These are phyloP conservation scores for Raddia guianensis DNA, from an alignment of 176 grass and related monocot genomes.

Conservation along the genomic window DNA sequence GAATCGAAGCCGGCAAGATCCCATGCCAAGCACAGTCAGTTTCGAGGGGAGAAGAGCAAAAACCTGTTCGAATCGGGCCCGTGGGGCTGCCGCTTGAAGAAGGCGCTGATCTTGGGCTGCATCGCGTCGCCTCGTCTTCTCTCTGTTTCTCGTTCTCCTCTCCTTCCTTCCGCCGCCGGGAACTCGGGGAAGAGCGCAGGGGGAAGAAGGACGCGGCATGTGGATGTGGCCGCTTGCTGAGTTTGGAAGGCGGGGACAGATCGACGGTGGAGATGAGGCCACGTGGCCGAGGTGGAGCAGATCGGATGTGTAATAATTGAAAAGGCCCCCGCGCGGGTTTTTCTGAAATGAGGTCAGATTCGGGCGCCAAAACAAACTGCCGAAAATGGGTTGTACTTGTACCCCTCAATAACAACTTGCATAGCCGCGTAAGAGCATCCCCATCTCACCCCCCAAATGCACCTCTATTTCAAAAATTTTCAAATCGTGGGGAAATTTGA, in stretches of 20 bases:
- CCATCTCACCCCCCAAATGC: too few species aligned
- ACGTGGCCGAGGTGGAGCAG: not conserved
- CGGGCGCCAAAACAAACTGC: constrained; percentile 21
- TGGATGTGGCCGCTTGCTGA: not conserved
- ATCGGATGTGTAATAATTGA: constrained; percentile 9
- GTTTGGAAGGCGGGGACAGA: not conserved
- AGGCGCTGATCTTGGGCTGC: constrained; percentile 72
- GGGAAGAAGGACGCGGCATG: not conserved
- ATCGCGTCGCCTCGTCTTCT: constrained; percentile 40
- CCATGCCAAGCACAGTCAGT: not conserved
- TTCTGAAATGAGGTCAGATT: constrained; percentile 20
- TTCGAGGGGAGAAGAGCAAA: not conserved
- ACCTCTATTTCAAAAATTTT: too few species aligned
- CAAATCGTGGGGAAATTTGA: too few species aligned
- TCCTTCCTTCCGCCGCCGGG: not conserved
- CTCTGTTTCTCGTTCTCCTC: not conserved
- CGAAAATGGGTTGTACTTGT: not conserved
- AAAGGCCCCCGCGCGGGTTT: constrained; percentile 21
- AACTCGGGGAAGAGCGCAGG: not conserved
- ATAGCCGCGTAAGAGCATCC: too few species aligned
- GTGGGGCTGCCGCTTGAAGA: constrained; percentile 55
- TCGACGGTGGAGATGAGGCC: constrained; percentile 3
- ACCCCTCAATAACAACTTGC: too few species aligned
- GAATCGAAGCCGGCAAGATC: not conserved
- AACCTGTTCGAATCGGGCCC: constrained; percentile 35